Evolutionary conservation across 2,329 filamentous ascomycete genomes (phyloP).

Genomic region (Penicillium sumatraense): DNA sequence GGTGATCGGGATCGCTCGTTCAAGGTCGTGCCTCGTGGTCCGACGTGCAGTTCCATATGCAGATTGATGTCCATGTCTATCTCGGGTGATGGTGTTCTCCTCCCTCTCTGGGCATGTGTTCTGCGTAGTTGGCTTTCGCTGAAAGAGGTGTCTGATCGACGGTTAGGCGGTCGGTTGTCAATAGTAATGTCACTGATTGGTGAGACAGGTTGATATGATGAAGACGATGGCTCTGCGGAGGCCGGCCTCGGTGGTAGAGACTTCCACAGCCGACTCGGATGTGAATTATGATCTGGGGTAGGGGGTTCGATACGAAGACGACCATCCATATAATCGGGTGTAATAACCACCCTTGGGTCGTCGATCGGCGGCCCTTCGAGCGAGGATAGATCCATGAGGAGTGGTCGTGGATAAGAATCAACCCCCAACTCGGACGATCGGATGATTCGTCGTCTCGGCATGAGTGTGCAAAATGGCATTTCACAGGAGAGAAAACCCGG

Average conservation of each 20-base stretch:
- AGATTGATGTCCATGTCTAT: constrained; percentile 1
- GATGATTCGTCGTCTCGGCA: constrained; percentile 9
- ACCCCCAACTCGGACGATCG: background rate
- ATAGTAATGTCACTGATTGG: background rate
- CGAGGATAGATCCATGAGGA: constrained; percentile 39
- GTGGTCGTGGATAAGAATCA: background rate
- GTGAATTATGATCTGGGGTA: constrained; percentile 7
- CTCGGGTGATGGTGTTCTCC: background rate
- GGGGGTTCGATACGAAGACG: constrained; percentile 8
- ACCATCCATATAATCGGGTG: background rate
- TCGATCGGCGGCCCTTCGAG: constrained; percentile 40
- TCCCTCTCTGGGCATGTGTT: constrained; percentile 2
- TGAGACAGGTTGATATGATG: constrained; percentile 1
- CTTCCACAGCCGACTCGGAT: constrained; percentile 21
- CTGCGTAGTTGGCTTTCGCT: background rate
- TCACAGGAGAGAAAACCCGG: background rate
- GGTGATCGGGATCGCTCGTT: constrained; percentile 1
- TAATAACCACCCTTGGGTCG: constrained; percentile 23
- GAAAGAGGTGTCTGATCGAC: background rate
- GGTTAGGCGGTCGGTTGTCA: background rate
- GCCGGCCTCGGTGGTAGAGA: constrained; percentile 19
- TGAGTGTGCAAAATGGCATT: constrained; percentile 15
- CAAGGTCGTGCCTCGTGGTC: background rate
- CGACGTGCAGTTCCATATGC: background rate
- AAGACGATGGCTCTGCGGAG: background rate